Evolutionary conservation across 441 rosid genomes (phyloP), one percentile per base, ranked within the genome.

Genomic region (Populus trichocarpa): DNA sequence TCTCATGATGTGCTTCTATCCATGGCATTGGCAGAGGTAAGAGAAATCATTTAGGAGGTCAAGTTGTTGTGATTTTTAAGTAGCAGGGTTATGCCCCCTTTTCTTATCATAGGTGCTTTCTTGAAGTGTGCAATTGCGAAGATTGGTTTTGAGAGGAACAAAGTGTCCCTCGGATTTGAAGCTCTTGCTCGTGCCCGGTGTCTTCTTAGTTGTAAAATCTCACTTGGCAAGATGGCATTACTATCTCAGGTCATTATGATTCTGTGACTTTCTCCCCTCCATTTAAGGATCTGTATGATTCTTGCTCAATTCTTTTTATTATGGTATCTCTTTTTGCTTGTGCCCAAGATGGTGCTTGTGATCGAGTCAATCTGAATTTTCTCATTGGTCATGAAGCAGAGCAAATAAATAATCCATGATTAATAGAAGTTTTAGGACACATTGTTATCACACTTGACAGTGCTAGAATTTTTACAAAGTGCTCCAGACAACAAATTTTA

Each of bases 11-110:
- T 96, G 73, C 90, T 93, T 83, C 84, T 93, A 38, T 86, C 97
- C 12, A 96, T 96, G 99, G 97, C 98, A 72, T 86, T 92, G 72
- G 89, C 99, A 61, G 99, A 96, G 97, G 99, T 96, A 88, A 89
- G 90, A 26, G 77, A 78, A 82, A 68, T 85, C 36, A 78, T 75
- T 61, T 63, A 84, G 69, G 78, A 26, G 79, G 79, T 78, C 75
- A 75, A 72, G 76, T 84, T 75, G 71, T 81, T 46, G 74, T 73
- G 79, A 75, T 72, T 86, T 85, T 76, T n/a, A 59, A 75, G 69
- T 84, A 57, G 84, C 83, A 30, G 81, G 83, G 94, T 86, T 88
- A 89, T 87, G 84, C 86, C 74, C 84, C 87, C 85, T 83, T 84
- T 83, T 80, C 92, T 88, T 82, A 91, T 89, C 84, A 83, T 88